Evolutionary conservation across 345 rosid genomes (phyloP), one percentile per base, ranked within the genome.

Genomic region (Citrus medica): DNA sequence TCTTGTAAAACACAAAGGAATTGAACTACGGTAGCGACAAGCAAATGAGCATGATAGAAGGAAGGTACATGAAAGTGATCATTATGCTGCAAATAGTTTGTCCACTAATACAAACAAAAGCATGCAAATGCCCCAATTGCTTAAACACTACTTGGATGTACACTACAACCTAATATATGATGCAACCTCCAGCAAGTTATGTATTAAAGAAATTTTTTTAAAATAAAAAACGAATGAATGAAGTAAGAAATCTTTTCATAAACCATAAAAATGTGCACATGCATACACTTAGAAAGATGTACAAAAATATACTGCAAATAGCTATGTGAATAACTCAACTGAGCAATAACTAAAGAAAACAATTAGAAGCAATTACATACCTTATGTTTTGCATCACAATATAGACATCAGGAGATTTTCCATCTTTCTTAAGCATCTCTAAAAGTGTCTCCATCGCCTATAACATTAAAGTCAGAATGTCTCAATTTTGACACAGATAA

Each of bases 381-480:
- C 97, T 96, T 90, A 92, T 88, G 16, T 71, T 80, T 83, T 94
- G 97, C 79, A 88, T 53, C 79, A 79, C 46, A 78, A 90, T 90
- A 81, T 85, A 96, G 35, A 80, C 80, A 80, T 96, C 98, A 9
- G 97, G 90, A 76, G 42, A 69, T 61, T 82, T 87, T 27, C 86
- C 92, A 64, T 94, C 98, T 85, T 88, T 88, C 79, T 83, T 82
- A 66, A 96, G 94, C 98, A 94, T 91, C 82, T 91, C 95, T 81
- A 90, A 67, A 73, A 96, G 87, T 30, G 91, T 85, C 81, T 91
- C 94, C 79, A 69, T 88, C 1, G 91, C 97, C 99, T 96, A 84
- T 55, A 68, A 86, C 37, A 66, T 69, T 22, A 67, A 71, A 42
- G 1, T 33, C 16, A 74, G 69, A 9, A 60, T 21, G n/a, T 61